Evolutionary conservation across 2,329 filamentous ascomycete species (phyloP).

Genomic region (Orbilia quercus): DNA sequence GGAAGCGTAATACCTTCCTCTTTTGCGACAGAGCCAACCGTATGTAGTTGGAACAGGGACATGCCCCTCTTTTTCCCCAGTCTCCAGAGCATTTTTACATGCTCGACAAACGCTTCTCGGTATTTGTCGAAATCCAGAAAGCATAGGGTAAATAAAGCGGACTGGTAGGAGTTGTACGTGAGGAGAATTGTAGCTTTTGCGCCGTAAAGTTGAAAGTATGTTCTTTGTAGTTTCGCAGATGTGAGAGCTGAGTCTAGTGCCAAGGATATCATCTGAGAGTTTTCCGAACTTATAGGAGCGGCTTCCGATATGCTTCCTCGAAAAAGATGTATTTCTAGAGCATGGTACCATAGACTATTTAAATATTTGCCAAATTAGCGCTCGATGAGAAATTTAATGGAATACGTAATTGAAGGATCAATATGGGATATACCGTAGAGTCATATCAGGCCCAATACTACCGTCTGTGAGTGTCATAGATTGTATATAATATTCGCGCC

Average conservation of each 20-base stretch:
- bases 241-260: conserved; percentile 11
- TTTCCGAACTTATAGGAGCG: conserved; percentile 31
- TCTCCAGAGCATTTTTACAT: conserved; percentile 30
- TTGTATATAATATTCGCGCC: conserved; percentile 30
- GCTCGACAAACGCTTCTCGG: conserved; percentile 35
- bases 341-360: conserved; percentile 37
- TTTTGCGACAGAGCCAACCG: conserved; percentile 27
- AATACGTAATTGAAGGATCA: background rate
- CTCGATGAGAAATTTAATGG: background rate
- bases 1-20: conserved; percentile 38
- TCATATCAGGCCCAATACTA: conserved; percentile 23
- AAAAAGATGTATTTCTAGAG: conserved; percentile 40
- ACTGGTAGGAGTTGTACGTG: conserved; percentile 46
- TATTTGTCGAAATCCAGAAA: conserved; percentile 40
- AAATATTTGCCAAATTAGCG: background rate
- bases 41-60: conserved; percentile 34
- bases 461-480: conserved; percentile 18
- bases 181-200: conserved; percentile 30
- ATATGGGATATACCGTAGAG: conserved; percentile 27
- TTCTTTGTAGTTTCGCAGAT: conserved; percentile 26
- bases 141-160: conserved; percentile 30
- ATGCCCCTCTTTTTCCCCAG: conserved; percentile 33
- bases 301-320: conserved; percentile 31
- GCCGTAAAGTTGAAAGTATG: conserved; percentile 40
- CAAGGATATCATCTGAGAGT: conserved; percentile 34